Evolutionary conservation across 169 alveolate species (phyloP).

Genomic region (Plasmodium vinckei): DNA sequence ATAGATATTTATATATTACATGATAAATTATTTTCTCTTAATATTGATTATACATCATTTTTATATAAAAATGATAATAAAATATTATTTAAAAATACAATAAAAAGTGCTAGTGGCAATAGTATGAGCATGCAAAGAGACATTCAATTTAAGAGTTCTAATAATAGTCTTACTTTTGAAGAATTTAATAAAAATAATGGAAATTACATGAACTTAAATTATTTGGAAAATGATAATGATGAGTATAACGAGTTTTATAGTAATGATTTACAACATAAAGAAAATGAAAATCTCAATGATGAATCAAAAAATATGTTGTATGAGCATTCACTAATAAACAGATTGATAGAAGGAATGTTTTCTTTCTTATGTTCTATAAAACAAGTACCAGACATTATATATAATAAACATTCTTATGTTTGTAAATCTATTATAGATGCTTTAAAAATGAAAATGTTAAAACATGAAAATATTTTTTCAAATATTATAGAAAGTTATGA

Average conservation of each 20-base stretch:
- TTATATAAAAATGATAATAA: conserved; percentile 81
- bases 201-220: no score
- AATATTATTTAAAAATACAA: conserved; percentile 43
- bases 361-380: conserved; percentile 33
- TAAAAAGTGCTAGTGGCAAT: neutral
- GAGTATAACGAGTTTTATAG: neutral
- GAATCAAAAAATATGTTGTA: conserved; percentile 12
- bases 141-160: neutral
- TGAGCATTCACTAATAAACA: conserved; percentile 19
- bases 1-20: conserved; percentile 91
- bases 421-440: conserved; percentile 55
- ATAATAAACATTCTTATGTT: conserved; percentile 42
- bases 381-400: conserved; percentile 55
- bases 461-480: conserved; percentile 37
- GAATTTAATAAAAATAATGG: conserved; percentile 8
- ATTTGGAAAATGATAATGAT: neutral
- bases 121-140: neutral
- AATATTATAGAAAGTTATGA: conserved; percentile 65
- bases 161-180: conserved; percentile 34
- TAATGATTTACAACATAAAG: neutral
- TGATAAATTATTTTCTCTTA: conserved; percentile 90
- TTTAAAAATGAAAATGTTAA: conserved; percentile 35
- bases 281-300: neutral
- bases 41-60: conserved; percentile 88
- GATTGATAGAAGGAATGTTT: conserved; percentile 54